These are phyloP conservation scores for Byssothecium circinans DNA, from an alignment of 2,329 filamentous ascomycete species.

Conservation along the genomic window DNA sequence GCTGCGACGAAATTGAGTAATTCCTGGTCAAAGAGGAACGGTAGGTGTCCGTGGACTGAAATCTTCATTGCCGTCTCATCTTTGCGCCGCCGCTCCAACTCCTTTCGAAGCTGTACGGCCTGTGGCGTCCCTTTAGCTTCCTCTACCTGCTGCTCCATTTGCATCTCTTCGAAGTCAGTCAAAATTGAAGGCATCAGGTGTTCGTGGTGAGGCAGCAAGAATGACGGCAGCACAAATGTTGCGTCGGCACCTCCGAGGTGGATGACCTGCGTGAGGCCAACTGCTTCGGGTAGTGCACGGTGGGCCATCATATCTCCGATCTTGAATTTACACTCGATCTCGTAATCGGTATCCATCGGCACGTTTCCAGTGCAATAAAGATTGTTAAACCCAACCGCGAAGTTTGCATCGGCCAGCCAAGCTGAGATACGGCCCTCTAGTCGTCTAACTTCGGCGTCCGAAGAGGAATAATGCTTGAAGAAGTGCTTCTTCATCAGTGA, in stretches of 20 bases:
- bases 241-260: conserved; percentile 56
- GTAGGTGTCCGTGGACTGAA: conserved; percentile 53
- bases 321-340: conserved; percentile 51
- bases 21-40: conserved; percentile 54
- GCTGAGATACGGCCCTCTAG: conserved; percentile 51
- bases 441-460: conserved; percentile 49
- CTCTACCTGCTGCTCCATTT: conserved; percentile 43
- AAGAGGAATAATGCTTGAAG: conserved; percentile 52
- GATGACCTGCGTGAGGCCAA: conserved; percentile 52
- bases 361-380: conserved; percentile 52
- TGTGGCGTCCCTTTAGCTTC: conserved; percentile 51
- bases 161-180: conserved; percentile 35
- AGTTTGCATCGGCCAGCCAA: conserved; percentile 58
- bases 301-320: conserved; percentile 55
- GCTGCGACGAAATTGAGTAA: conserved; percentile 58
- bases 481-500: conserved; percentile 51
- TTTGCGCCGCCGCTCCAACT: conserved; percentile 46
- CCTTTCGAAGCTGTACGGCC: conserved; percentile 43
- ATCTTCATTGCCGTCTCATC: conserved; percentile 55
- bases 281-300: conserved; percentile 48
- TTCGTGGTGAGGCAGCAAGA: conserved; percentile 58
- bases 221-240: conserved; percentile 52
- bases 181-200: conserved; percentile 52
- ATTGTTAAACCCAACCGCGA: conserved; percentile 52
- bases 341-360: conserved; percentile 52